Base-by-base conservation (phyloP, 2,329 filamentous ascomycete genomes). In the Nothophoma quercina region DNA sequence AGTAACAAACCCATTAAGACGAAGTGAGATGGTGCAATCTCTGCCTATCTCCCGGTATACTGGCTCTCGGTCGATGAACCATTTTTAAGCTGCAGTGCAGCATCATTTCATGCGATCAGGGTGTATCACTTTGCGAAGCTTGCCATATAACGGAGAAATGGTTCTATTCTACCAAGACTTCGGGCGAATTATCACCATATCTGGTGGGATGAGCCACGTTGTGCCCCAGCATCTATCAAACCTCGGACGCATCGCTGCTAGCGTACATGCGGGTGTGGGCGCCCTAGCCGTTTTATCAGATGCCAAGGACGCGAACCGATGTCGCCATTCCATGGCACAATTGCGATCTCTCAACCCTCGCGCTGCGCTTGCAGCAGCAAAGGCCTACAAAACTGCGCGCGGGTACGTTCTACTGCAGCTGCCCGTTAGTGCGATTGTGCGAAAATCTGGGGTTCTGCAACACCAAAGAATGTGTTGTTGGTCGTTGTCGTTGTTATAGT, bases 271-370 rank as follows among this genome's bases (percentile, higher is more conserved):
- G 39, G 32, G 50, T 22, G 50, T 43, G 26, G 26, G 22, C 21
- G 50, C 26, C 33, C 43, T 42, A 46, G 33, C 42, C 35, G 42
- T 38, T 47, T 36, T n/a, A 26, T 22, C 42, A 33, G 23, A 9
- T 25, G 50, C 50, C 50, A 53, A 53, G 50, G 10, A 29, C 30
- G 33, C 43, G 26, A 38, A 43, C 38, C 30, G 50, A 53, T 53
- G 32, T 43, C 50, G 50, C 43, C 32, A 53, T 53, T 44, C n/a
- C 44, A 53, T 48, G 50, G 50, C 50, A 53, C 29, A 39, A 53
- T 53, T 53, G 43, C 50, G 50, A 53, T 44, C 43, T 34, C 33
- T 19, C 28, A 36, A 23, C 38, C 38, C 26, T 43, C 43, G 18
- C 23, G 26, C 13, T 39, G 23, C 41, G 28, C 38, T 48, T 43